Evolutionary conservation across 2,329 filamentous ascomycete species (phyloP), one percentile per base, ranked within the genome.

Genomic region (Arthrocladium fulminans): DNA sequence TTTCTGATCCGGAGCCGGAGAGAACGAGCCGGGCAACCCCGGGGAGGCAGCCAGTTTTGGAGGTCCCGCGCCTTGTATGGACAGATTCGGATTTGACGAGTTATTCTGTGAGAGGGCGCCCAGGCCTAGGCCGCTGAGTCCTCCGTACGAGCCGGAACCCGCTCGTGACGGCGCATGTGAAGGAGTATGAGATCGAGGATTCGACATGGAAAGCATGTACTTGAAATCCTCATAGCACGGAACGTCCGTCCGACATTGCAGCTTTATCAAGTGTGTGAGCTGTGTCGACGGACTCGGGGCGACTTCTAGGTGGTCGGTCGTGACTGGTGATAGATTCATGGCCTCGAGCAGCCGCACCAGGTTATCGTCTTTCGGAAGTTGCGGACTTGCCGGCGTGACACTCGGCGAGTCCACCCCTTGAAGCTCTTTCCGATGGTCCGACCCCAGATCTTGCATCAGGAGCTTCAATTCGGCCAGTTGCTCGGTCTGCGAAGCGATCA

Each of bases 401-500:
- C 86, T 85, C n/a, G 80, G 76, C 38, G 75, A 80, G 43, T 82
- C 32, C 32, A 35, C 17, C 6, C 32, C 76, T 56, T 79, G 75
- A 57, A 94, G 85, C 56, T 92, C 86, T 51, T 75, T 77, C 22
- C 62, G 58, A 57, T 87, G 80, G 10, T 79, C 73, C 20, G 75
- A 78, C 2, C 51, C 54, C 80, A 96, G 86, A 59, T 84, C 82
- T 67, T 95, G 88, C 81, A 98, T 87, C 54, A 96, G 88, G 17
- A 79, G 74, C 67, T 98, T 98, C 54, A 98, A 78, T 65, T 97
- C 86, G 2, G 84, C 77, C 2, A 98, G 73, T 64, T 98, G 92
- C 65, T 97, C 89, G 63, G 95, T 89, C 59, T 97, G 88, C 1
- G 87, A 95, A 50, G 81, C 81, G 52, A 98, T 77, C 15, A 98